phyloP scores from a whole-genome alignment of 306 rosid species.

The Prunus fruticosa region DNA sequence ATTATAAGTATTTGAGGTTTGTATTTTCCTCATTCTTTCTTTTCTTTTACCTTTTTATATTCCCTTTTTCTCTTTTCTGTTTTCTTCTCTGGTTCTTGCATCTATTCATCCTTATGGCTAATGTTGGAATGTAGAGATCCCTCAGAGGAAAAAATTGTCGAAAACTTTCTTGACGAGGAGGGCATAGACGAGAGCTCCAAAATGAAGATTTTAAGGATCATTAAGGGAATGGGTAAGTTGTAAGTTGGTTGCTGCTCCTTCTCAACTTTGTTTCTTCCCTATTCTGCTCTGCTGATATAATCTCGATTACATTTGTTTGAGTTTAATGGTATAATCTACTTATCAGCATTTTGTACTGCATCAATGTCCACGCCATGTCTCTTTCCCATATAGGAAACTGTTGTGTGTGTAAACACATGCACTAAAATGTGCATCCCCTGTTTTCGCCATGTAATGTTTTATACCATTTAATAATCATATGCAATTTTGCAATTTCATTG shows the following conservation, averaged over 20 bases:
- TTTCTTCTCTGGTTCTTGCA: background rate
- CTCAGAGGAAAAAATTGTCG: constrained; percentile 60
- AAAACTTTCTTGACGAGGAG: constrained; percentile 66
- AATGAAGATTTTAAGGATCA: constrained; percentile 47
- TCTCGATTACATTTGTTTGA: background rate
- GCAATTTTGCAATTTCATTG: background rate
- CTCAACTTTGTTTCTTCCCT: constrained; percentile 3
- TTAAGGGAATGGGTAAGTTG: constrained; percentile 85
- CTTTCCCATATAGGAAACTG: background rate
- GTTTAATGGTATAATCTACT: background rate
- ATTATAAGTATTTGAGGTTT: constrained; percentile 83
- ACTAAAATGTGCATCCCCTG: background rate
- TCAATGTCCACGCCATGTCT: background rate
- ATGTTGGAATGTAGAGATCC: constrained; percentile 54
- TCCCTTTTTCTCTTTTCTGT: background rate
- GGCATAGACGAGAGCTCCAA: constrained; percentile 65
- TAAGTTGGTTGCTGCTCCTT: constrained; percentile 32
- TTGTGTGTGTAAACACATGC: background rate
- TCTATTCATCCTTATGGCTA: background rate
- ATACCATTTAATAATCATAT: background rate
- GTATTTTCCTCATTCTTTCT: constrained; percentile 14
- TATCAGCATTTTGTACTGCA: background rate
- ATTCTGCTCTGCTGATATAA: background rate
- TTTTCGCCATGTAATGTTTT: background rate
- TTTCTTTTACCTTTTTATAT: background rate